Percentiles rank a stretch among this genome's conserved stretches.
These are phyloP conservation scores for Aethionema arabicum DNA, from an alignment of 345 rosid genomes.

Conservation along the genomic window DNA sequence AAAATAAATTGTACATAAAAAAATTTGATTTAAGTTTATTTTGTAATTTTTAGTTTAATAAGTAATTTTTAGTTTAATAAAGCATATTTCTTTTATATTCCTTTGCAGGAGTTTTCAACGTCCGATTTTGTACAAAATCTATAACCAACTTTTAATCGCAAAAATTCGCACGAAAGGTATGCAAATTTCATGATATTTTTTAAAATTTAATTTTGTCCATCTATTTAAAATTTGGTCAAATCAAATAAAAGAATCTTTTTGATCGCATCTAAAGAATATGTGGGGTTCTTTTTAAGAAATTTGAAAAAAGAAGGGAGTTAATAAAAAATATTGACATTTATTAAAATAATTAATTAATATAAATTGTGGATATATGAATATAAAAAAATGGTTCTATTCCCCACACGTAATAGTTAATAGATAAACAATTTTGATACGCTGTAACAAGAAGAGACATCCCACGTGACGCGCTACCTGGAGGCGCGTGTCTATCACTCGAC, in stretches of 20 bases:
- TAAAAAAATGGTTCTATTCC: constrained; percentile 17
- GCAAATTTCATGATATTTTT: constrained; percentile 30
- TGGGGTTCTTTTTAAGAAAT: not conserved
- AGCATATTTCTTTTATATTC: not conserved
- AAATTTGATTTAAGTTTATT: no score
- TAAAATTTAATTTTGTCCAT: constrained; percentile 36
- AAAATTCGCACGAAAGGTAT: constrained; percentile 25
- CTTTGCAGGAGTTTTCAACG: not conserved
- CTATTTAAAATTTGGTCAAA: constrained; percentile 28
- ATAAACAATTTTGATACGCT: constrained; percentile 39
- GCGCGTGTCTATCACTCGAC: constrained; percentile 26
- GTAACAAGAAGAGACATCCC: constrained; percentile 30
- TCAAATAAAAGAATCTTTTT: constrained; percentile 26
- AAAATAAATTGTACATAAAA: no score
- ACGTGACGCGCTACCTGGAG: constrained; percentile 30
- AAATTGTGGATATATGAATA: constrained; percentile 11
- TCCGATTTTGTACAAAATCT: not conserved
- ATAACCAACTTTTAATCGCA: not conserved
- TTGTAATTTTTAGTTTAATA: no score
- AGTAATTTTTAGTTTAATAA: no score
- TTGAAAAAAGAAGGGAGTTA: constrained; percentile 7
- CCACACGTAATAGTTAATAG: constrained; percentile 37
- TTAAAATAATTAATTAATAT: not conserved
- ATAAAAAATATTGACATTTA: not conserved
- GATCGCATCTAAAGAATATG: not conserved